phyloP scores from a whole-genome alignment of 352 stramenopile species.

The Chrysophaeum taylorii region DNA sequence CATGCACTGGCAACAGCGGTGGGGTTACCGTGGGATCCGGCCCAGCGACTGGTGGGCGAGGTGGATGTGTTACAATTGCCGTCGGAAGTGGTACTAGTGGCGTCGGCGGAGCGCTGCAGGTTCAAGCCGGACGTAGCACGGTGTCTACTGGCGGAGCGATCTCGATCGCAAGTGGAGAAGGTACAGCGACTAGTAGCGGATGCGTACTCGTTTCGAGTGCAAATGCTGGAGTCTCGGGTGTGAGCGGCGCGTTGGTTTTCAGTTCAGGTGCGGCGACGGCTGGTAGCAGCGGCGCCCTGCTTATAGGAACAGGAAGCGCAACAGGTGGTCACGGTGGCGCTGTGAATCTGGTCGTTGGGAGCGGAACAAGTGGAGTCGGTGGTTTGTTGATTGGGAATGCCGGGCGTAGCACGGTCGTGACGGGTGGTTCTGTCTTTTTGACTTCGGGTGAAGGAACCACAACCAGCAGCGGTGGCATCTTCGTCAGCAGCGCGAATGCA shows the following conservation, averaged over 20 bases:
- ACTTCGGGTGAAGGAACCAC: not conserved
- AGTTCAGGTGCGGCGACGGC: slow-evolving; percentile 25
- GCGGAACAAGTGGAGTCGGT: slow-evolving; percentile 18
- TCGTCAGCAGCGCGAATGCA: too few relatives aligned
- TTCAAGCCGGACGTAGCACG: slow-evolving; percentile 14
- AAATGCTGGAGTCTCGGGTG: slow-evolving; percentile 20
- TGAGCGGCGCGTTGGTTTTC: slow-evolving; percentile 27
- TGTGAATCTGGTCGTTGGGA: slow-evolving; percentile 24
- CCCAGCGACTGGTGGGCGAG: slow-evolving; percentile 21
- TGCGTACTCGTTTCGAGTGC: slow-evolving; percentile 23
- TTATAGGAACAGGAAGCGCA: slow-evolving; percentile 9
- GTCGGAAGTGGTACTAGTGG: slow-evolving; percentile 18
- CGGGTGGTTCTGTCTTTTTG: not conserved
- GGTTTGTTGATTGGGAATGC: slow-evolving; percentile 11
- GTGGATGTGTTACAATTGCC: slow-evolving; percentile 25
- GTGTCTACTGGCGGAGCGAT: not conserved
- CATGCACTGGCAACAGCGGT: slow-evolving; percentile 30
- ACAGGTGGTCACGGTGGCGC: slow-evolving; percentile 20
- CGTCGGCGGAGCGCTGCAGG: not conserved
- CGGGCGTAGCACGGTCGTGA: not conserved
- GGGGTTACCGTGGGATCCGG: slow-evolving; percentile 21
- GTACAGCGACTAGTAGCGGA: not conserved
- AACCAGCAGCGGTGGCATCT: not conserved
- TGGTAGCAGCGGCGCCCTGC: not conserved
- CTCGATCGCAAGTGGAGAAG: not conserved